Conservation (phyloP, 768 basidiomycete species). For the Phylloporus sp. region DNA sequence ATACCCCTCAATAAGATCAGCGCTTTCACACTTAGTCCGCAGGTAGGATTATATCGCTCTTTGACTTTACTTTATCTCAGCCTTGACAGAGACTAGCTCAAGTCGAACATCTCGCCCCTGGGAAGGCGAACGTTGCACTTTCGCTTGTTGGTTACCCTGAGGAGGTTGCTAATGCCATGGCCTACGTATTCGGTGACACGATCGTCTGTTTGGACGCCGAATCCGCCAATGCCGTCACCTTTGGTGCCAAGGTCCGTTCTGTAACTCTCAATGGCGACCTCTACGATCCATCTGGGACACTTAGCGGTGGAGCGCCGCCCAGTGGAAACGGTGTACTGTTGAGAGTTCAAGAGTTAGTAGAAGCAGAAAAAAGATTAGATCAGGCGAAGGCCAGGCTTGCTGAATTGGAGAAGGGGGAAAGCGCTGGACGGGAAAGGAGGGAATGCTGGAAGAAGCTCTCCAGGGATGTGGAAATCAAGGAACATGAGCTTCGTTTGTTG, state of each 20-base stretch:
- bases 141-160: slow-evolving; percentile 79
- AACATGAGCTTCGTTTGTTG: slow-evolving; percentile 78
- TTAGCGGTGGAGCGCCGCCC: slow-evolving; percentile 88
- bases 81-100: slow-evolving; percentile 66
- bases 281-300: slow-evolving; percentile 92
- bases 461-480: slow-evolving; percentile 82
- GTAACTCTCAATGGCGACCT: slow-evolving; percentile 95
- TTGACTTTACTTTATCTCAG: background rate
- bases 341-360: slow-evolving; percentile 78
- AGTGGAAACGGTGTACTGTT: slow-evolving; percentile 69
- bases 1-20: slow-evolving; percentile 93
- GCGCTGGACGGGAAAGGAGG: slow-evolving; percentile 45
- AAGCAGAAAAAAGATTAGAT: slow-evolving; percentile 56
- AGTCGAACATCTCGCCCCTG: slow-evolving; percentile 68
- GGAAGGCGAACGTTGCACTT: slow-evolving; percentile 83
- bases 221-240: slow-evolving; percentile 85
- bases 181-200: slow-evolving; percentile 90
- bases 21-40: slow-evolving; percentile 46
- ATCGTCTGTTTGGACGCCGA: slow-evolving; percentile 88
- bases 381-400: slow-evolving; percentile 46
- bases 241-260: slow-evolving; percentile 65
- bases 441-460: slow-evolving; percentile 58
- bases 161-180: slow-evolving; percentile 84
- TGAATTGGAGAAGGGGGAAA: slow-evolving; percentile 54
- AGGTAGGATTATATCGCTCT: slow-evolving; percentile 33